These are phyloP conservation scores for Iris pallida DNA, from an alignment of 116 monocot species.

Conservation along the genomic window DNA sequence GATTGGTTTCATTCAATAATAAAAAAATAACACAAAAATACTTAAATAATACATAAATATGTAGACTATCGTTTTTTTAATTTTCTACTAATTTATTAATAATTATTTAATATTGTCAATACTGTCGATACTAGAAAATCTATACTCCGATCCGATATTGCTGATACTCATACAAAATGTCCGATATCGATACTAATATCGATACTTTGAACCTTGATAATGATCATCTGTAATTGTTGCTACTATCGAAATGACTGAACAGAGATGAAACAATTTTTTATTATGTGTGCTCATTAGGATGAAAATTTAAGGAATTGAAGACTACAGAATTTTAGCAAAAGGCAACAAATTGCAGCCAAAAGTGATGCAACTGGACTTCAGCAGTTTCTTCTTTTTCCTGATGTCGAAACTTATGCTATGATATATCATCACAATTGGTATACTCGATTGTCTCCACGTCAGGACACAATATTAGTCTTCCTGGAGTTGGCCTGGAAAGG, in stretches of 20 bases:
- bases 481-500: constrained; percentile 10
- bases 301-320: neutral
- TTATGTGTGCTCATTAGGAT: neutral
- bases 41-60: no score
- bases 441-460: neutral
- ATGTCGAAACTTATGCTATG: neutral
- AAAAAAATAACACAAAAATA: no score
- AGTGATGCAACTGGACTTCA: neutral
- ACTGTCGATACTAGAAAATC: no score
- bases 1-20: no score
- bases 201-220: no score
- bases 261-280: neutral
- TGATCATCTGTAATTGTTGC: neutral
- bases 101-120: no score
- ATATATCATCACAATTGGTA: neutral
- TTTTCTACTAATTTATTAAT: no score
- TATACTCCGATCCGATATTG: no score
- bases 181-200: no score
- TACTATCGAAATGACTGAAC: neutral
- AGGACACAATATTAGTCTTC: neutral
- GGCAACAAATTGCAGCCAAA: neutral
- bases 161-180: no score
- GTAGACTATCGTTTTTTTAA: no score
- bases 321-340: neutral
- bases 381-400: constrained; percentile 1